Evolutionary conservation across 805 yeast species (phyloP).

Genomic region (Metschnikowia sp.): DNA sequence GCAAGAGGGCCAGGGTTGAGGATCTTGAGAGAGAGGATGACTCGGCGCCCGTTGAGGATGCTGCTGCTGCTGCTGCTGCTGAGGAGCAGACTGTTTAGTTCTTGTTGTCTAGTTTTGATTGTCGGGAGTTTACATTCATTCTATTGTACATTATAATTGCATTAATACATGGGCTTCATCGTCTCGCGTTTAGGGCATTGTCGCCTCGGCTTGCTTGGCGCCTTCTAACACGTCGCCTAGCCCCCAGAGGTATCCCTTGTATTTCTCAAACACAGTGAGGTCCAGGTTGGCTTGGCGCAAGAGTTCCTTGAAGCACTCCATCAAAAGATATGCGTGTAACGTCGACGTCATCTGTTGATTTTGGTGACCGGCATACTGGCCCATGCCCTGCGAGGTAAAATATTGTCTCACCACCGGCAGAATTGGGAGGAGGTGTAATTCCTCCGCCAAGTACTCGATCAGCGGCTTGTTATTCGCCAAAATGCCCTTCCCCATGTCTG

Average conservation of each 20-base stretch:
- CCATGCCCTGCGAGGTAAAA: slow-evolving; percentile 22
- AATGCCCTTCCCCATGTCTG: slow-evolving; percentile 10
- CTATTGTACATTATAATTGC: slow-evolving; percentile 15
- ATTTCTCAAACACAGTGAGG: slow-evolving; percentile 26
- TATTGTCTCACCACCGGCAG: slow-evolving; percentile 46
- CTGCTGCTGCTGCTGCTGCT: no score
- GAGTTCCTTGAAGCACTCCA: slow-evolving; percentile 63
- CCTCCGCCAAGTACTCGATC: slow-evolving; percentile 66
- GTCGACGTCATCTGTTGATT: slow-evolving; percentile 44
- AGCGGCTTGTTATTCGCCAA: slow-evolving; percentile 37
- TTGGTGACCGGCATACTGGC: slow-evolving; percentile 22
- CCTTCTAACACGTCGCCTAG: slow-evolving; percentile 26
- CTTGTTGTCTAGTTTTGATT: not conserved
- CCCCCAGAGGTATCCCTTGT: slow-evolving; percentile 54
- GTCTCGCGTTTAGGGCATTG: not conserved
- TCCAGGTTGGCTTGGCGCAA: slow-evolving; percentile 27
- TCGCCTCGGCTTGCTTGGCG: not conserved
- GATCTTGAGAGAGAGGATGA: slow-evolving; percentile 24
- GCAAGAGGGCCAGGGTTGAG: slow-evolving; percentile 22
- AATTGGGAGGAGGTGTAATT: slow-evolving; percentile 58
- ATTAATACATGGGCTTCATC: slow-evolving; percentile 5
- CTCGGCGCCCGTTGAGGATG: not conserved
- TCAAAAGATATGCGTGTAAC: slow-evolving; percentile 61
- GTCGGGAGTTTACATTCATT: not conserved
- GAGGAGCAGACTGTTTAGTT: not conserved